Base-by-base conservation (phyloP, 2,329 filamentous ascomycete genomes). In the Ophiostoma sp. region DNA sequence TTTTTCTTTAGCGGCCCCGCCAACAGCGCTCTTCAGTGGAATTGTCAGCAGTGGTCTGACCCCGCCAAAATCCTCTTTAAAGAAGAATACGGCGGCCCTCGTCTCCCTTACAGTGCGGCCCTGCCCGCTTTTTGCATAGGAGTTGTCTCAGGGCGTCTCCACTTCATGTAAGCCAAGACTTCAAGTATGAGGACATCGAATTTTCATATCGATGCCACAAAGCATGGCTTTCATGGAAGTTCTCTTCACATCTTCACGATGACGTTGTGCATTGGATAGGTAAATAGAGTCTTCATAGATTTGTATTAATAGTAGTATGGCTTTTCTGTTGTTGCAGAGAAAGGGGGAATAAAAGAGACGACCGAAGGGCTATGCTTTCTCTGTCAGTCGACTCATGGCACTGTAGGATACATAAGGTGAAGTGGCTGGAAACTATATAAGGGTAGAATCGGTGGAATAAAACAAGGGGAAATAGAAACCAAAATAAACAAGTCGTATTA, bases 61-160 rank as follows among this genome's bases (percentile, higher is more conserved):
- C 61, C 36, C 61, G n/a, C 61, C 36, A 4, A 66, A 42, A n/a
- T 9, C 33, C 15, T 15, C 22, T 57, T 28, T n/a, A n/a, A 50
- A 22, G 22, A 59, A 17, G 22, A 4, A 17, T 7, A 7, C 17
- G 5, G n/a, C 50, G n/a, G 2, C 19, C 31, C n/a, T 22, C 7
- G 59, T 12, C 61, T 28, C n/a, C n/a, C 61, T 45, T 42, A 19
- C 61, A 66, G 61, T 11, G 61, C 61, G 61, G 61, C n/a, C 22
- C 61, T 66, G 61, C 61, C 61, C 61, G 61, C 22, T 42, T 42
- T 28, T 45, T 8, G 61, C 31, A 63, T 22, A 39, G 19, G 55
- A 31, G 55, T 59, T 28, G 28, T 28, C n/a, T n/a, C n/a, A n/a
- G n/a, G 55, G 5, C 55, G 28, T 25, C 61, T 66, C 61, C 59